Conservation (phyloP, 306 rosid genomes). For the Calophaca sinica region DNA sequence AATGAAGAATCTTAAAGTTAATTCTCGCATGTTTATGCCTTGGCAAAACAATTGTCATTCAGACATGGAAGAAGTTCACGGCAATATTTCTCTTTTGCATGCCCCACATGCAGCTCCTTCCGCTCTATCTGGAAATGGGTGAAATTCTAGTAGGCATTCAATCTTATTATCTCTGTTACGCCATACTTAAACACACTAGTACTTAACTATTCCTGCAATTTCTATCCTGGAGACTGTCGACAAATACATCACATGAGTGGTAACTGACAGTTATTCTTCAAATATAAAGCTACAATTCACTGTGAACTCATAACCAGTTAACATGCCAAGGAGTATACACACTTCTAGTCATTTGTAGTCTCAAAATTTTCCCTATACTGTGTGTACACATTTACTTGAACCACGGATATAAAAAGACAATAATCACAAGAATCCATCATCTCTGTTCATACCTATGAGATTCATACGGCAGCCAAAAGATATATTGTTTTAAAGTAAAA, state of each 20-base stretch:
- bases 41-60: slow-evolving; percentile 8
- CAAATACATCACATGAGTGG: not conserved
- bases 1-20: too few relatives aligned
- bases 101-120: not conserved
- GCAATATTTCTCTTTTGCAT: slow-evolving; percentile 16
- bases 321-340: slow-evolving; percentile 2
- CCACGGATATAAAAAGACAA: slow-evolving; percentile 3
- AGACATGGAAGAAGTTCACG: slow-evolving; percentile 7
- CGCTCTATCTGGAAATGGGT: slow-evolving; percentile 3
- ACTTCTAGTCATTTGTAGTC: slow-evolving; percentile 11
- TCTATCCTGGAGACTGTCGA: slow-evolving; percentile 1
- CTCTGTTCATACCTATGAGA: not conserved
- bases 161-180: not conserved
- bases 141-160: slow-evolving; percentile 21
- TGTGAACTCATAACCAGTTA: slow-evolving; percentile 31
- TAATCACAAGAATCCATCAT: slow-evolving; percentile 23
- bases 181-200: slow-evolving; percentile 15
- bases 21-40: not conserved
- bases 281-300: slow-evolving; percentile 4
- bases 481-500: not conserved
- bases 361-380: not conserved
- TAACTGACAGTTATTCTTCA: slow-evolving; percentile 26
- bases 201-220: slow-evolving; percentile 31
- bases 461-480: slow-evolving; percentile 18
- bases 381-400: slow-evolving; percentile 18